phyloP scores from a whole-genome alignment of 352 stramenopile genomes.

The Vaucheria bursata region DNA sequence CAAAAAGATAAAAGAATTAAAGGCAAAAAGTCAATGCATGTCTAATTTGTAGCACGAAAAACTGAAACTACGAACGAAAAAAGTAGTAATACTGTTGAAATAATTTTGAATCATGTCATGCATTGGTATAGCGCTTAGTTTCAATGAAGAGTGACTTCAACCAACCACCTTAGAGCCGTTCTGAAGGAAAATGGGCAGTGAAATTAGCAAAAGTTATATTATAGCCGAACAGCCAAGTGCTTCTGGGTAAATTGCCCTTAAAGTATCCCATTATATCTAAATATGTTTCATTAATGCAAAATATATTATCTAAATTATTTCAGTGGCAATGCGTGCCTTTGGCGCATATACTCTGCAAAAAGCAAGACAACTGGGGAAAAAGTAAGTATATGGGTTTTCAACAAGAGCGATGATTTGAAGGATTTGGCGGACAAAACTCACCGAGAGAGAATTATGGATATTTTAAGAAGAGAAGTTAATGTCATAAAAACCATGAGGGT shows the following conservation, averaged over 20 bases:
- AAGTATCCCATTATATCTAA: not conserved
- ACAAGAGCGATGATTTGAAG: constrained; percentile 46
- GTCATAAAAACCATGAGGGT: constrained; percentile 47
- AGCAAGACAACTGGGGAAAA: constrained; percentile 40
- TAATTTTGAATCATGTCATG: too few species aligned
- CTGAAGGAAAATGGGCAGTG: constrained; percentile 5
- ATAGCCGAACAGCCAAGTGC: constrained; percentile 30
- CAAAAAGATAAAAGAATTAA: too few species aligned
- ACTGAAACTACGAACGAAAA: too few species aligned
- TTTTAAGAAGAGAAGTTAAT: constrained; percentile 75
- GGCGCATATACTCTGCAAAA: constrained; percentile 49
- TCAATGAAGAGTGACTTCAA: too few species aligned
- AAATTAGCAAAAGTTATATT: constrained; percentile 47
- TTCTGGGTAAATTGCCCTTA: not conserved
- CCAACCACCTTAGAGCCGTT: too few species aligned
- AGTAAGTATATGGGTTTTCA: constrained; percentile 45
- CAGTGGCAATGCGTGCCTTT: constrained; percentile 45
- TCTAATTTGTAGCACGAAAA: too few species aligned
- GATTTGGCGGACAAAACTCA: constrained; percentile 63
- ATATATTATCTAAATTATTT: constrained; percentile 6
- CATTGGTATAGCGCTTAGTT: too few species aligned
- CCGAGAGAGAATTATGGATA: constrained; percentile 70
- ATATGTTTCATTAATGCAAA: not conserved
- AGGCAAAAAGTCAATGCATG: too few species aligned
- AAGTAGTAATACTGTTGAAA: too few species aligned